Evolutionary conservation across 306 rosid genomes (phyloP).

Genomic region (Luffa aegyptiaca): DNA sequence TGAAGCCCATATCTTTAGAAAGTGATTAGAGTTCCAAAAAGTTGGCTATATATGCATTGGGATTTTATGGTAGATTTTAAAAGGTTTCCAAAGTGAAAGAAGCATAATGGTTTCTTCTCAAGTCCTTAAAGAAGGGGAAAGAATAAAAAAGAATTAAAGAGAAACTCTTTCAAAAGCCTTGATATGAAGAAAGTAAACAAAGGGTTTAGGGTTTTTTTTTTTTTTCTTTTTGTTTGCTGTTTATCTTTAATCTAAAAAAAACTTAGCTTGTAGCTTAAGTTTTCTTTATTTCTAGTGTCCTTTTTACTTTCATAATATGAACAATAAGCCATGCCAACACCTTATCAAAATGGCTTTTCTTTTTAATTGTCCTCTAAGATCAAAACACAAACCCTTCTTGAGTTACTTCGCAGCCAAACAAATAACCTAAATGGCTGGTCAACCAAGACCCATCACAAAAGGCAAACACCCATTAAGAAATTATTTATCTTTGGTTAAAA

Average conservation of each 20-base stretch:
- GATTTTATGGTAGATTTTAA: constrained; percentile 26
- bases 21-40: constrained; percentile 47
- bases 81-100: constrained; percentile 48
- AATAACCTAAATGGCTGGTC: neutral
- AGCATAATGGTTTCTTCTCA: constrained; percentile 21
- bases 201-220: constrained; percentile 24
- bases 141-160: constrained; percentile 13
- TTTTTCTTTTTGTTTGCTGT: neutral
- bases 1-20: constrained; percentile 32
- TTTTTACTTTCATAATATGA: neutral
- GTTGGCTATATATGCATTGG: constrained; percentile 26
- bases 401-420: neutral
- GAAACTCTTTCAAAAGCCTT: neutral
- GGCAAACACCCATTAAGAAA: neutral
- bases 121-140: constrained; percentile 20
- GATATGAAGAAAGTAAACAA: constrained; percentile 14
- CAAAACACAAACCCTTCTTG: neutral
- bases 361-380: neutral
- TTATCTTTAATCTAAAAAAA: constrained; percentile 29
- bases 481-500: neutral
- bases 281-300: neutral
- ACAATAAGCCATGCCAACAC: neutral
- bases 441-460: neutral
- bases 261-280: constrained; percentile 25
- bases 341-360: neutral